A percentile compares a stretch with the other conserved stretches of the same genome.
These are phyloP conservation scores for Cryptococcus amylolentus DNA, from an alignment of 1,284 basidiomycete genomes.

Conservation along the genomic window DNA sequence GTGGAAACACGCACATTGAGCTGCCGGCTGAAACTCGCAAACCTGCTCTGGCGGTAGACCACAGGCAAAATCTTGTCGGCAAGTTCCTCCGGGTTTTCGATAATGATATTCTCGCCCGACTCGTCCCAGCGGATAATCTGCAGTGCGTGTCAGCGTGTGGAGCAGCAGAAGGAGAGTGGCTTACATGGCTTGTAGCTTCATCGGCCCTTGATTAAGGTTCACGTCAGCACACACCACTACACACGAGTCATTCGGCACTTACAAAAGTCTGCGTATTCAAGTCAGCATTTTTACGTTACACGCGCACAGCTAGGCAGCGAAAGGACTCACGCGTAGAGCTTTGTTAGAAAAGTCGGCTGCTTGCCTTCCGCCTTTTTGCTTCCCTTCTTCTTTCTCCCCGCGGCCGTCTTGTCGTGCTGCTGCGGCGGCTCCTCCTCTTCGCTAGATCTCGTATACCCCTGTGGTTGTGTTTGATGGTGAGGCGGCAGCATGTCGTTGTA, in stretches of 20 bases:
- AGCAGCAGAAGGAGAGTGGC: background rate
- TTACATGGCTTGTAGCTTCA: conserved; percentile 20
- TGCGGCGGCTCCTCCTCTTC: too few species aligned
- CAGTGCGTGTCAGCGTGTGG: background rate
- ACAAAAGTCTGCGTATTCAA: background rate
- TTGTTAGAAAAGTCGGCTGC: conserved; percentile 87
- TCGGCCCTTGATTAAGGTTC: conserved; percentile 8
- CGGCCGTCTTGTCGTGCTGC: background rate
- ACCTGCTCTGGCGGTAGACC: conserved; percentile 86
- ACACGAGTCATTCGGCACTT: background rate
- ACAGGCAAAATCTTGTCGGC: conserved; percentile 82
- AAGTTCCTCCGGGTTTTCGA: conserved; percentile 81
- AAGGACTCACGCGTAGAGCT: conserved; percentile 77
- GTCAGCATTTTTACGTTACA: background rate
- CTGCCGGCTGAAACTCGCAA: conserved; percentile 89
- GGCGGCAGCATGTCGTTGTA: too few species aligned
- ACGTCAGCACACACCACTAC: conserved; percentile 17
- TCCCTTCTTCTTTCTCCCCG: conserved; percentile 12
- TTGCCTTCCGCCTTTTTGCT: conserved; percentile 47
- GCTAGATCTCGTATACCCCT: too few species aligned
- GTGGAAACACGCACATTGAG: conserved; percentile 66
- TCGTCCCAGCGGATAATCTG: conserved; percentile 86
- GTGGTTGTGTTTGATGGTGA: too few species aligned
- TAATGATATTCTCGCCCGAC: conserved; percentile 83
- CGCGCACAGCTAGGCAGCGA: too few species aligned